A percentile compares a stretch with the other conserved stretches of the same genome.
Evolutionary conservation across 768 basidiomycete genomes (phyloP).

Genomic region (Lactarius sp.): DNA sequence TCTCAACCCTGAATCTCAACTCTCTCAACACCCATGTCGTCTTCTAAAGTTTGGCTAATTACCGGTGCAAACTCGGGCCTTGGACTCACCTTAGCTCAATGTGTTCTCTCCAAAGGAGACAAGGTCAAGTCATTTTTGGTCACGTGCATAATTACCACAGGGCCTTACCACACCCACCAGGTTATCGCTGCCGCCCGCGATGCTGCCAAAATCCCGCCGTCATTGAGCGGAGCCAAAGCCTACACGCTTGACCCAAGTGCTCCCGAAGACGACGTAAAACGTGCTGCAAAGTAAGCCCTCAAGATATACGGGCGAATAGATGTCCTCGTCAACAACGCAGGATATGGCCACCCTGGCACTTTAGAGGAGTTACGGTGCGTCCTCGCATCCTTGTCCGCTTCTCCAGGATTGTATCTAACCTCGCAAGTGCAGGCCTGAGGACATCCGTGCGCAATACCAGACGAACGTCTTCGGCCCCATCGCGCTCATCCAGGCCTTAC

Average conservation of each 20-base stretch:
- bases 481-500: background rate
- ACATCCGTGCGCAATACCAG: background rate
- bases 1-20: background rate
- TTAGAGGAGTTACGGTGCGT: constrained; percentile 15
- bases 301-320: constrained; percentile 20
- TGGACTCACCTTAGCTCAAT: constrained; percentile 2
- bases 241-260: background rate
- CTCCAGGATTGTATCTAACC: too few relatives aligned
- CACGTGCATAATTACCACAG: too few relatives aligned
- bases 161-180: background rate
- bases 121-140: background rate
- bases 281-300: background rate
- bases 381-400: background rate
- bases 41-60: constrained; percentile 17
- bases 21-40: background rate
- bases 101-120: background rate
- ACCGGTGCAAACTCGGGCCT: constrained; percentile 20
- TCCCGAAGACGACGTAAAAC: constrained; percentile 7
- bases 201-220: background rate
- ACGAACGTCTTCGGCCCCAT: background rate
- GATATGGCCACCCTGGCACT: background rate
- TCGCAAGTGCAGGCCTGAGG: background rate
- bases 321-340: constrained; percentile 16
- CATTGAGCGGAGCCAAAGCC: background rate
- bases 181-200: background rate